phyloP scores from a whole-genome alignment of 768 basidiomycete species.

The Rhodosporidiobolus odoratus region DNA sequence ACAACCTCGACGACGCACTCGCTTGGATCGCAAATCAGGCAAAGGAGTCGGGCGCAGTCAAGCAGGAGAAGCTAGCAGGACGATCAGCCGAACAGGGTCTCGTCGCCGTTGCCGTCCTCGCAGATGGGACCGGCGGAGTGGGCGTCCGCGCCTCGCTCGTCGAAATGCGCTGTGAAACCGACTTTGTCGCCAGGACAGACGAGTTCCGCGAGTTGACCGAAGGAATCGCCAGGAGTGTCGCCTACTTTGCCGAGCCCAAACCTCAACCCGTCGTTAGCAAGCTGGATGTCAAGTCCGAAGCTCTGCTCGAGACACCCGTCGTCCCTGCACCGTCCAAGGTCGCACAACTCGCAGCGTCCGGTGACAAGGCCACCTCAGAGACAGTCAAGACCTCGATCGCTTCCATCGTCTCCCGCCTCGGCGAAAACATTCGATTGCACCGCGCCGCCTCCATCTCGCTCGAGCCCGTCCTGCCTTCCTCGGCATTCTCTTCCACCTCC shows the following conservation, averaged over 20 bases:
- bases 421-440: constrained; percentile 48
- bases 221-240: constrained; percentile 75
- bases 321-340: constrained; percentile 27
- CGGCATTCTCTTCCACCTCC: neutral
- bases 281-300: constrained; percentile 12
- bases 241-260: constrained; percentile 53
- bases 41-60: constrained; percentile 63
- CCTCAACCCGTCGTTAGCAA: constrained; percentile 30
- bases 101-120: constrained; percentile 68
- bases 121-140: constrained; percentile 55
- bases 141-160: constrained; percentile 74
- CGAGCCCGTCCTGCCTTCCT: constrained; percentile 32
- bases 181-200: constrained; percentile 84
- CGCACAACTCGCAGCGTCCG: constrained; percentile 6
- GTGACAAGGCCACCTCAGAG: neutral
- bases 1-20: constrained; percentile 68
- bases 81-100: constrained; percentile 71
- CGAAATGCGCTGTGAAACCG: constrained; percentile 93
- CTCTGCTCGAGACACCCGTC: constrained; percentile 32
- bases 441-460: constrained; percentile 46
- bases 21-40: constrained; percentile 76
- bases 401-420: constrained; percentile 37
- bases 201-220: constrained; percentile 70
- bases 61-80: constrained; percentile 76
- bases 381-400: constrained; percentile 34